These are phyloP conservation scores for Hypoxylon perforatum DNA, from an alignment of 495 filamentous ascomycete species.

Conservation along the genomic window DNA sequence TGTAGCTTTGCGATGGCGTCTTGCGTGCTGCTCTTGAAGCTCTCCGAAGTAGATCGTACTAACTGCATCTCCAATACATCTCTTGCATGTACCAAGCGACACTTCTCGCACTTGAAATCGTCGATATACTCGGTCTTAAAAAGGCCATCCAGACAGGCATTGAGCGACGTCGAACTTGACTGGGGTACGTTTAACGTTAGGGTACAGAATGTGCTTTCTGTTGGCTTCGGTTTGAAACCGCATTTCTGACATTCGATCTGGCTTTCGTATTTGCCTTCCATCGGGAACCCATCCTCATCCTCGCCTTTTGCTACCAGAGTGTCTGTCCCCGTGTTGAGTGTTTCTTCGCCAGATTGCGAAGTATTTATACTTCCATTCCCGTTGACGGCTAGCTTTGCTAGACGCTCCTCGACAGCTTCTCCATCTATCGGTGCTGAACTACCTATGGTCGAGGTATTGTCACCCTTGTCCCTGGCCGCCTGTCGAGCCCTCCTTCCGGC, in stretches of 20 bases:
- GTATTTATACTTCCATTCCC: conserved; percentile 18
- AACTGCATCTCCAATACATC: conserved; percentile 48
- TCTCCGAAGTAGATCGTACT: conserved; percentile 58
- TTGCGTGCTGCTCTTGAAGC: conserved; percentile 55
- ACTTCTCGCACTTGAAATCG: conserved; percentile 94
- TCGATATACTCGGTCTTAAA: conserved; percentile 97
- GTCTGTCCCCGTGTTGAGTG: conserved; percentile 26
- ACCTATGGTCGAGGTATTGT: neutral
- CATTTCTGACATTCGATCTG: conserved; percentile 94
- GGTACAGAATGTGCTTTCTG: conserved; percentile 86
- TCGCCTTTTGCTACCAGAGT: conserved; percentile 29
- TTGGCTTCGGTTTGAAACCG: conserved; percentile 86
- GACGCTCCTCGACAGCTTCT: conserved; percentile 35
- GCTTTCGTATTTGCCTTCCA: conserved; percentile 87
- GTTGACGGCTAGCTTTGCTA: conserved; percentile 27
- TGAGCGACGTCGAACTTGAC: conserved; percentile 60
- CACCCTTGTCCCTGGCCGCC: conserved; percentile 46
- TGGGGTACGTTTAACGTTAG: conserved; percentile 93
- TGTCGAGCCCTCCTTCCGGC: conserved; percentile 78
- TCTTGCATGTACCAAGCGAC: conserved; percentile 81
- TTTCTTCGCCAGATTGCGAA: conserved; percentile 23
- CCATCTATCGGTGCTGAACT: conserved; percentile 34
- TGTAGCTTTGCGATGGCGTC: conserved; percentile 65
- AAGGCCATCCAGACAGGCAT: conserved; percentile 86
- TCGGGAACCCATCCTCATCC: conserved; percentile 79